Evolutionary conservation across 2,329 filamentous ascomycete genomes (phyloP), one percentile per base, ranked within the genome.

Genomic region (Aspergillus sp.): DNA sequence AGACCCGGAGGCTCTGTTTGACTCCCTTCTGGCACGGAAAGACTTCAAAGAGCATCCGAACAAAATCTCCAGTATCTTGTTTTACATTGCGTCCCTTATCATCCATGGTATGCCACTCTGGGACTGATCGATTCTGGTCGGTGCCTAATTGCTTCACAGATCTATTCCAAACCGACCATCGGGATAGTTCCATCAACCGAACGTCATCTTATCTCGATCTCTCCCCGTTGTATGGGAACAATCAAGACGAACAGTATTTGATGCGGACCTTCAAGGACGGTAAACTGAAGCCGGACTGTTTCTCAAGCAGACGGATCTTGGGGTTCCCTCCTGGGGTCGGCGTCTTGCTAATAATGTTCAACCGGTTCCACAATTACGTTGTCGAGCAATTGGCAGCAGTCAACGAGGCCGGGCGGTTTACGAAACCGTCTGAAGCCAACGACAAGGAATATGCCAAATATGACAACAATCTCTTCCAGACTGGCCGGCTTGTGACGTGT

Each of bases 161-260:
- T 62, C 73, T 86, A 46, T 89, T 89, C 70, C 78, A 83, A 34
- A 88, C 86, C 1, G 83, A 82, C 60, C 81, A 83, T 21, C 74
- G 74, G 4, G 84, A 91, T 66, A 80, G 77, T 63, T 83, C 81
- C 51, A 83, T 81, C 50, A 87, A 84, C 0, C 76, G 84, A 56
- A 89, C 86, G 0, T 90, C 87, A 0, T 90, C 87, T 0, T 91
- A 91, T 57, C 79, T 91, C 20, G 88, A 91, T 63, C 75, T 92
- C 1, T 80, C 85, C 0, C 88, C 88, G 0, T 74, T 91, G 3
- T 91, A 91, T 58, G 88, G 88, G 3, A 87, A 81, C 47, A 84
- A 82, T 41, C 77, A 83, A 61, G 72, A 76, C 21, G 83, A 88
- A 57, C 86, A 89, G 62, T 73, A 85, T 45, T 68, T 76, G 56